These are phyloP conservation scores for Thymus mandschuricus DNA, from an alignment of 257 asterid genomes.

Conservation along the genomic window DNA sequence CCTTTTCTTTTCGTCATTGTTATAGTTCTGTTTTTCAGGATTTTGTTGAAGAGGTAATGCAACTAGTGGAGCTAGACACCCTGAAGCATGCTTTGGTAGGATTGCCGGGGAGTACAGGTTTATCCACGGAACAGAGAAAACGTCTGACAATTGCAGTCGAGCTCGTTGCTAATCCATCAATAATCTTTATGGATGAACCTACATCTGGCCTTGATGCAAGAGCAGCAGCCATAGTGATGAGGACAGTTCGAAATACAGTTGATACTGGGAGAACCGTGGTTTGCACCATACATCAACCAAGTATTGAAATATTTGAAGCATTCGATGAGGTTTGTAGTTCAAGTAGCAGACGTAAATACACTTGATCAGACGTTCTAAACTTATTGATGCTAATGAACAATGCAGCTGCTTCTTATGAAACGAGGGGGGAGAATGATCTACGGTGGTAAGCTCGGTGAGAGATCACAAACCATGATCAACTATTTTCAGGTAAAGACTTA, in stretches of 20 bases:
- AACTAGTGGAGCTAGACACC: slow-evolving; percentile 75
- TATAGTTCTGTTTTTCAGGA: slow-evolving; percentile 51
- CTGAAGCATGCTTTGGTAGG: slow-evolving; percentile 86
- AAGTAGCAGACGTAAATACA: neutral
- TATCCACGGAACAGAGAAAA: slow-evolving; percentile 94
- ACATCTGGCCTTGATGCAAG: slow-evolving; percentile 97
- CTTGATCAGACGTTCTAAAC: slow-evolving; percentile 6
- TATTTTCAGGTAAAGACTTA: slow-evolving; percentile 68
- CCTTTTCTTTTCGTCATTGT: neutral
- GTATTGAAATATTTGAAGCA: slow-evolving; percentile 93
- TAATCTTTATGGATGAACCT: slow-evolving; percentile 97
- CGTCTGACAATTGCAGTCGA: slow-evolving; percentile 95
- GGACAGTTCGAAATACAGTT: slow-evolving; percentile 93
- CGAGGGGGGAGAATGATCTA: slow-evolving; percentile 93
- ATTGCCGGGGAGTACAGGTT: slow-evolving; percentile 79
- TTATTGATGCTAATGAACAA: slow-evolving; percentile 20
- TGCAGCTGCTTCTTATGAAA: slow-evolving; percentile 88
- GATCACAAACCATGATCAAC: slow-evolving; percentile 67
- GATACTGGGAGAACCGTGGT: slow-evolving; percentile 97
- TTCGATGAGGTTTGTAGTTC: slow-evolving; percentile 77
- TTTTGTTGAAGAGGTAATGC: slow-evolving; percentile 90
- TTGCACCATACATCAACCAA: slow-evolving; percentile 97
- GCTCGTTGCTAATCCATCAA: slow-evolving; percentile 94
- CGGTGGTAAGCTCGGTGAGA: slow-evolving; percentile 90
- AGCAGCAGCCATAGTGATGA: slow-evolving; percentile 98